Evolutionary conservation across 352 stramenopile species (phyloP), one percentile per base, ranked within the genome.

Genomic region (Phytophthora chlamydospora): DNA sequence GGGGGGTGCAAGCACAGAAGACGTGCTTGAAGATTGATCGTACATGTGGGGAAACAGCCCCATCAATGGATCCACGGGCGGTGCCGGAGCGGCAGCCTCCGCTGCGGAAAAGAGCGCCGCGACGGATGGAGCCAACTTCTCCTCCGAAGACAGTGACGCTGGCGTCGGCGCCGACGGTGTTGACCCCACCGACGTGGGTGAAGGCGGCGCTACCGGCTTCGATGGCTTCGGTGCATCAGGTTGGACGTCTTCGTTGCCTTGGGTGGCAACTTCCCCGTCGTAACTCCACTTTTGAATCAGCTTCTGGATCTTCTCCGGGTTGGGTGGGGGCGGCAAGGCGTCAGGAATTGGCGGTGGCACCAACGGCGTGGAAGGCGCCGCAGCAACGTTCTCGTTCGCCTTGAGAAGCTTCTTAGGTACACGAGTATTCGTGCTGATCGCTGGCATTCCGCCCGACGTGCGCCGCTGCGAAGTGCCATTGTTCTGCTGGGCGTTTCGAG

Each of bases 261-360:
- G 31, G 11, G 59, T 50, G 38, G 62, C 42, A 60, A 55, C 61
- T 27, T 69, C 56, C 9, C 63, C 72, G 21, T 78, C 68, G 27
- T 69, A 61, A 29, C 63, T 82, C 82, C 83, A 91, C 54, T 90
- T 91, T 32, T 70, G 60, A 40, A 91, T 73, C 10, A 91, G 49
- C 51, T 76, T 66, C 40, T 88, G 68, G 33, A 90, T 90, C 68
- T 91, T 86, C 12, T 76, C 66, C 2, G 74, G 69, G 49, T 85
- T 69, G 33, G 79, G 79, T 27, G 73, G 75, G 11, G 58, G 29
- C n/a, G 76, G 76, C 31, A 77, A 53, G 2, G 62, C 64, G 19
- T 40, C 70, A 17, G 70, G 73, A 73, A 79, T 62, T n/a, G 73
- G 62, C 1, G 73, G 69, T 14, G 69, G 53, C 16, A 76, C 63